Base-by-base conservation (phyloP, 2,329 filamentous ascomycete species). In the Keithomyces neogunnii region DNA sequence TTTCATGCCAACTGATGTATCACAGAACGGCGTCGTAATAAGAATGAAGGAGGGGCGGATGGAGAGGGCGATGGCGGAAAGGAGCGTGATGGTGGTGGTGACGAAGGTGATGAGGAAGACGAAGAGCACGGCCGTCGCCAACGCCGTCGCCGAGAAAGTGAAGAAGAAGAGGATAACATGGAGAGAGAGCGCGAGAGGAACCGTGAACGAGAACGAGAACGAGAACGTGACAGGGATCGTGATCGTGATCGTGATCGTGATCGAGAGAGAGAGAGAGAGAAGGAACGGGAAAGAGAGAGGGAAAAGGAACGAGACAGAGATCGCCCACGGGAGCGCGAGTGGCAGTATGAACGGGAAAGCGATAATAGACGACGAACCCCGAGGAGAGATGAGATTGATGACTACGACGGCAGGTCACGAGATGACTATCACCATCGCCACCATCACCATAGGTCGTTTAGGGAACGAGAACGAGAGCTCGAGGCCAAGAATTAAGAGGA, bases 1-100 rank as follows among this genome's bases (percentile, higher is more conserved):
- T 42, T 49, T 51, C 13, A 31, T 36, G 43, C 50, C 51, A 28
- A 53, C 45, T 13, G n/a, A 33, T 13, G 5, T 31, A 7, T 11
- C 30, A 55, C 38, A 65, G 63, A 68, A 53, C 62, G 63, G 49
- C 63, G 64, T 47, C 62, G 65, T 29, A 65, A 64, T 52, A 64
- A 64, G 40, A 55, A 63, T 11, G 66, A 69, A 31, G 64, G 63
- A 31, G 69, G 70, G 44, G 63, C 65, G 3, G 69, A 72, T n/a
- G 58, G 62, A 29, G 60, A 67, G 38, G 60, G 61, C 8, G 53
- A 58, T 13, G 45, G 68, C 26, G 63, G 67, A 29, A 59, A 62
- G 31, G 58, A 65, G 49, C 55, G 60, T 47, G 62, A 65, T 29
- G 61, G 62, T 29, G 60, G 65, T 35, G 59, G 61, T 13, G 60